Conservation (phyloP, 2,329 filamentous ascomycete genomes). For the Paracamarosporium sp. region DNA sequence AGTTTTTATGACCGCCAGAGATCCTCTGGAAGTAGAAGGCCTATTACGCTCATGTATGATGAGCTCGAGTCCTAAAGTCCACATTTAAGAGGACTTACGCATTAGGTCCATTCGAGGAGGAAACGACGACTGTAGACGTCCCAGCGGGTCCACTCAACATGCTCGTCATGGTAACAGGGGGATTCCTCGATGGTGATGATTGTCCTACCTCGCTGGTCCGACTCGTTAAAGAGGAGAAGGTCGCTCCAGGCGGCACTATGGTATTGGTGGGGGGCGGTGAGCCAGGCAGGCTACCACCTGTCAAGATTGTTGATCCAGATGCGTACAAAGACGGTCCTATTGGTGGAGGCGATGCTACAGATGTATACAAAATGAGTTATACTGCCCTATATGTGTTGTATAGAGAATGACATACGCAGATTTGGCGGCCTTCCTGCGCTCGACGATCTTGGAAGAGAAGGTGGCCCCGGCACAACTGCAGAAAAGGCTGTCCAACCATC, state of each 20-base stretch:
- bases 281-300: constrained; percentile 1
- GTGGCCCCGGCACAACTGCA: background rate
- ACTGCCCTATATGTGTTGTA: background rate
- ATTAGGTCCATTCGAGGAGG: constrained; percentile 1
- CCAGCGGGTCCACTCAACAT: constrained; percentile 3
- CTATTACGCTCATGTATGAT: background rate
- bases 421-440: background rate
- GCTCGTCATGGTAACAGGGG: constrained; percentile 3
- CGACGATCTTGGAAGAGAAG: background rate
- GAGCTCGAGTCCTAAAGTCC: background rate
- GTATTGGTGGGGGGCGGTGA: constrained; percentile 7
- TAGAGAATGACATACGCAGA: background rate
- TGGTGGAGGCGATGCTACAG: background rate
- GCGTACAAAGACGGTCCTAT: background rate
- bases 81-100: background rate
- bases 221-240: background rate
- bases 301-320: background rate
- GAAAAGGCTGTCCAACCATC: background rate
- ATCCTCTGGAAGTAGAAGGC: background rate
- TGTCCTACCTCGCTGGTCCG: background rate
- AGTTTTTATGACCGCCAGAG: background rate
- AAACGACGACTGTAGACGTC: background rate
- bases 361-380: background rate
- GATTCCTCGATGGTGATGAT: background rate
- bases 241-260: background rate